These are phyloP conservation scores for Colletotrichum viniferum DNA, from an alignment of 2,329 filamentous ascomycete species.

Conservation along the genomic window DNA sequence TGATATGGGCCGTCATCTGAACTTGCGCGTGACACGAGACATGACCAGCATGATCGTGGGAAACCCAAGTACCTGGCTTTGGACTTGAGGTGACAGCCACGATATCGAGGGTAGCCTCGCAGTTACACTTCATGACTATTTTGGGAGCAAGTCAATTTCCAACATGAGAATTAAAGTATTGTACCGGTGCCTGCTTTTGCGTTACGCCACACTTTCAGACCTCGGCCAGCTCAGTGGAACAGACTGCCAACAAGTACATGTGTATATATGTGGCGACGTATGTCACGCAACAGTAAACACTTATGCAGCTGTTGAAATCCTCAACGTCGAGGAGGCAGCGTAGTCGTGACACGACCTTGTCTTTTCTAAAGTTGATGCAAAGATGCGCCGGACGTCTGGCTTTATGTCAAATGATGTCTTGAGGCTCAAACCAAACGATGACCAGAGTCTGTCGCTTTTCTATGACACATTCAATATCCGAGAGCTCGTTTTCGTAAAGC, in stretches of 20 bases:
- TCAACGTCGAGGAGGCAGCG: neutral
- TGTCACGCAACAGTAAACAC: neutral
- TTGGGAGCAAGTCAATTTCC: neutral
- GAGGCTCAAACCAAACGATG: neutral
- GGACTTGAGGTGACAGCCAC: neutral
- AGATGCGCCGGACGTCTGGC: neutral
- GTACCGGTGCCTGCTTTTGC: neutral
- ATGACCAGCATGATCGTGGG: neutral
- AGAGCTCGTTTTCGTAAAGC: neutral
- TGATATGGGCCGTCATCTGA: neutral
- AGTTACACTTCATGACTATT: neutral
- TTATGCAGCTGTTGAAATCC: rapidly evolving
- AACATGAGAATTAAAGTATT: neutral
- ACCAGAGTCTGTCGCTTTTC: neutral
- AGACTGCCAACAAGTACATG: neutral
- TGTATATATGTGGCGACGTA: neutral
- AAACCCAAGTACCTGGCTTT: neutral
- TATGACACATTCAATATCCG: neutral
- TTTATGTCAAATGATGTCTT: neutral
- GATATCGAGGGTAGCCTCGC: neutral
- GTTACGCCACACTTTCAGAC: neutral
- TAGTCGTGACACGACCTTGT: neutral
- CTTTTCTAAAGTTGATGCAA: neutral
- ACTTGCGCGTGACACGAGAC: neutral
- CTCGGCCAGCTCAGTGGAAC: neutral